These are phyloP conservation scores for Neonectria magnoliae DNA, from an alignment of 2,329 filamentous ascomycete genomes.

Conservation along the genomic window DNA sequence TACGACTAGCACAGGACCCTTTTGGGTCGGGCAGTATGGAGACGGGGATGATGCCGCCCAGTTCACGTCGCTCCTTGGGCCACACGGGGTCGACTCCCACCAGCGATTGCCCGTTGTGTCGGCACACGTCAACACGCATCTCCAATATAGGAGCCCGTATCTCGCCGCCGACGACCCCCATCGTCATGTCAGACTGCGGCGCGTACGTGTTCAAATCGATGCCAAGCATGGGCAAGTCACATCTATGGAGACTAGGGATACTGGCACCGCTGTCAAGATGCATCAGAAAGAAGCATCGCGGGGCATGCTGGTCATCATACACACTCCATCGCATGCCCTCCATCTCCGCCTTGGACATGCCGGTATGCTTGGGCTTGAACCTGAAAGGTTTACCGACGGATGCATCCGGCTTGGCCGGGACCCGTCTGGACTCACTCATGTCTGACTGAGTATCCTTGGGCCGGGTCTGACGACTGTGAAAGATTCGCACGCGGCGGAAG, in stretches of 20 bases:
- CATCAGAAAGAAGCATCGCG: slow-evolving; percentile 39
- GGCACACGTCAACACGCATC: slow-evolving; percentile 40
- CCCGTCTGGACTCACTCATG: background rate
- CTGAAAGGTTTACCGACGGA: slow-evolving; percentile 30
- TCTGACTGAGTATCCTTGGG: background rate
- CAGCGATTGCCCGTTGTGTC: slow-evolving; percentile 38
- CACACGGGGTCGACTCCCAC: slow-evolving; percentile 38
- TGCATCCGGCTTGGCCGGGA: background rate
- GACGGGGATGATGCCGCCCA: slow-evolving; percentile 40
- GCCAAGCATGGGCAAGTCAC: slow-evolving; percentile 33
- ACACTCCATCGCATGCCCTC: slow-evolving; percentile 14
- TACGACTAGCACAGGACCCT: slow-evolving; percentile 16
- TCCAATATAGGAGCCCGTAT: slow-evolving; percentile 32
- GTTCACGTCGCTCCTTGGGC: slow-evolving; percentile 34
- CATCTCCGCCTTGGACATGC: background rate
- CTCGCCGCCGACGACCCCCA: slow-evolving; percentile 30
- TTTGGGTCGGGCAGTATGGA: slow-evolving; percentile 27
- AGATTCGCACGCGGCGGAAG: slow-evolving; percentile 35
- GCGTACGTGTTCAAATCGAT: slow-evolving; percentile 35
- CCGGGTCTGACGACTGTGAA: slow-evolving; percentile 31
- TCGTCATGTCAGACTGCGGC: slow-evolving; percentile 29
- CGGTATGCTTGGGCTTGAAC: slow-evolving; percentile 28
- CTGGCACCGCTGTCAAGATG: slow-evolving; percentile 41
- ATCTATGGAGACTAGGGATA: slow-evolving; percentile 32
- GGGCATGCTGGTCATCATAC: slow-evolving; percentile 25